Percentiles rank a stretch among this genome's conserved stretches.
phyloP scores from a whole-genome alignment of 2,329 filamentous ascomycete species.

The Venturiaceae sp. region DNA sequence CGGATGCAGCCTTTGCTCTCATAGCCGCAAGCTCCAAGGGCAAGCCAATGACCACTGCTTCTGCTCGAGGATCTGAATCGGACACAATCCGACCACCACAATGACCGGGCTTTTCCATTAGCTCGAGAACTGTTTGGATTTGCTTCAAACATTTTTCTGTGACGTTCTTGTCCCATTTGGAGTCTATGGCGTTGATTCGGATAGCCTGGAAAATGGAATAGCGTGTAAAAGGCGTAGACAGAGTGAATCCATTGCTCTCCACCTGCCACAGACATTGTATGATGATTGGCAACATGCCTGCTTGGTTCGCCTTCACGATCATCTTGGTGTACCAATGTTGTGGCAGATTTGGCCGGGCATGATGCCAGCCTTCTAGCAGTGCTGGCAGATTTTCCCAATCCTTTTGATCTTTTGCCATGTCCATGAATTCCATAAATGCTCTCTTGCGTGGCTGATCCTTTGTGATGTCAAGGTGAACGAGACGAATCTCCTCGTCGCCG shows the following conservation, averaged over 20 bases:
- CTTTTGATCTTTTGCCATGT: constrained; percentile 12
- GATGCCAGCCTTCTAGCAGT: constrained; percentile 21
- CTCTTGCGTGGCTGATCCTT: constrained; percentile 19
- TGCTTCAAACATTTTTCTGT: background rate
- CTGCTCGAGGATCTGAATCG: constrained; percentile 6
- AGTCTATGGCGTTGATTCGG: background rate
- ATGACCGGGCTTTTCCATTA: constrained; percentile 5
- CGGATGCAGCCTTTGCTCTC: background rate
- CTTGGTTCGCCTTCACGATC: constrained; percentile 19
- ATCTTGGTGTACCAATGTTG: constrained; percentile 20
- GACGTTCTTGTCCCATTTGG: background rate
- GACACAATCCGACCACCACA: background rate
- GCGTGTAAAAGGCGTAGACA: constrained; percentile 15
- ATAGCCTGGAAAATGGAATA: background rate
- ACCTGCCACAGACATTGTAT: constrained; percentile 21
- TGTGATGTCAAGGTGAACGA: constrained; percentile 21
- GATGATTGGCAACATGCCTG: constrained; percentile 19
- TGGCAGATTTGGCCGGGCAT: constrained; percentile 13
- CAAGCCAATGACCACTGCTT: background rate
- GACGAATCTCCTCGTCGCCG: constrained; percentile 23
- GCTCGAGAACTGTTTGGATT: background rate
- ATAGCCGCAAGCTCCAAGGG: constrained; percentile 4
- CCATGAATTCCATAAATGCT: constrained; percentile 18
- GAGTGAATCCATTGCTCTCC: constrained; percentile 21
- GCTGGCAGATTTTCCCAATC: constrained; percentile 26